phyloP scores from a whole-genome alignment of 83 land plant genomes.

The Larix sibirica region DNA sequence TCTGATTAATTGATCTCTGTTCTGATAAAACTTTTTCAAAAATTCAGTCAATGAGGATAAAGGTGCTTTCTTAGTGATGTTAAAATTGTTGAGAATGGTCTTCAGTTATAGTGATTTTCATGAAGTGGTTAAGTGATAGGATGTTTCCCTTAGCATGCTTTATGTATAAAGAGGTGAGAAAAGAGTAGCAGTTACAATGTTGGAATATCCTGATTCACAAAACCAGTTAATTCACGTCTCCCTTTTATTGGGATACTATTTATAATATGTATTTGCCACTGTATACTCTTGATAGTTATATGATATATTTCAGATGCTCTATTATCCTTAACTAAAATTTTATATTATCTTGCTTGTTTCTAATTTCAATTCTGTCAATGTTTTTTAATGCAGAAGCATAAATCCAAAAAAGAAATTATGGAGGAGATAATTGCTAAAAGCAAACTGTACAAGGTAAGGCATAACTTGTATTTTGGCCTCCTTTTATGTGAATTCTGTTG shows the following conservation, averaged over 20 bases:
- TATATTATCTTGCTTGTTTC: not conserved
- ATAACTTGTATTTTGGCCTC: not conserved
- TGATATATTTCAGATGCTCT: not conserved
- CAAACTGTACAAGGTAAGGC: constrained; percentile 75
- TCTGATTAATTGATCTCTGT: not conserved
- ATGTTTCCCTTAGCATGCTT: not conserved
- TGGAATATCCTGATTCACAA: no score
- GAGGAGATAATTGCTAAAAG: constrained; percentile 83
- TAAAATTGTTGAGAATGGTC: not conserved
- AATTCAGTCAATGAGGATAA: not conserved
- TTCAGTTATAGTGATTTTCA: constrained; percentile 3
- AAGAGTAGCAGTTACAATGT: not conserved
- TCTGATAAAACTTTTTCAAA: no score
- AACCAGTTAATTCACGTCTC: no score
- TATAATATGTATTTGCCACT: no score
- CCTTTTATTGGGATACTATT: no score
- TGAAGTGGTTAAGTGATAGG: not conserved
- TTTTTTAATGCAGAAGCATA: constrained; percentile 53
- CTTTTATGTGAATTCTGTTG: not conserved
- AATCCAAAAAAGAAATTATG: constrained; percentile 91
- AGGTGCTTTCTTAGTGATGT: not conserved
- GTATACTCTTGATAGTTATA: not conserved
- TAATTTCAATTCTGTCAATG: not conserved
- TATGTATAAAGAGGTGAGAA: not conserved
- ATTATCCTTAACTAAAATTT: not conserved